Conservation (phyloP, 208 protist species). For the Leishmania mexicana region DNA sequence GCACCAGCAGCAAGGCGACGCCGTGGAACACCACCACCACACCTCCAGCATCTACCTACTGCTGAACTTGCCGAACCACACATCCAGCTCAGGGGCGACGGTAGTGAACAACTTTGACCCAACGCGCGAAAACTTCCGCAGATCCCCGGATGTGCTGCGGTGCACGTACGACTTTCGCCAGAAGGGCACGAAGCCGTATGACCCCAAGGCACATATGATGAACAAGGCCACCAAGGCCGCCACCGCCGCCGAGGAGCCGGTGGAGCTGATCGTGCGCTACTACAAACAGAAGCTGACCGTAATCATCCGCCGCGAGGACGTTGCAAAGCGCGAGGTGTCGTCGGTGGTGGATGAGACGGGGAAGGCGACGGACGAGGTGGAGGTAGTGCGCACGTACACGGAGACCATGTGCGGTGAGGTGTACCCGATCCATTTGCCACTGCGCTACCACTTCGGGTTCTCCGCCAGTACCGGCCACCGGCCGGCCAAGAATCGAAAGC, state of each 20-base stretch:
- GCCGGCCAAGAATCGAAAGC: conserved; percentile 24
- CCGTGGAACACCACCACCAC: conserved; percentile 47
- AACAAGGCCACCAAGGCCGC: conserved; percentile 28
- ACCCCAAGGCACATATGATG: conserved; percentile 20
- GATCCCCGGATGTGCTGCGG: conserved; percentile 43
- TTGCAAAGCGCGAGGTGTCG: conserved; percentile 26
- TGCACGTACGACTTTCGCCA: conserved; percentile 82
- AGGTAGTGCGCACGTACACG: conserved; percentile 55
- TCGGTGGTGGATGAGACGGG: conserved; percentile 13
- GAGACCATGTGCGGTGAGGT: conserved; percentile 82
- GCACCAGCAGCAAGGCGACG: conserved; percentile 32
- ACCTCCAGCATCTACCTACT: conserved; percentile 59
- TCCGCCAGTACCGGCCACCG: conserved; percentile 74
- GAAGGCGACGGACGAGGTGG: conserved; percentile 25
- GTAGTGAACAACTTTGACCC: conserved; percentile 74
- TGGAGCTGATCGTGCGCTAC: conserved; percentile 80
- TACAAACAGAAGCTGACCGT: conserved; percentile 69
- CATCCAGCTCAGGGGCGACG: conserved; percentile 19
- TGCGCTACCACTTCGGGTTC: conserved; percentile 76
- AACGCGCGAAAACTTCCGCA: conserved; percentile 44
- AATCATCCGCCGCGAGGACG: conserved; percentile 53
- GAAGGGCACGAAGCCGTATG: conserved; percentile 38
- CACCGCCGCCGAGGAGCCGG: conserved; percentile 59
- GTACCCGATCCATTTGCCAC: conserved; percentile 60
- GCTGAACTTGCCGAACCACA: conserved; percentile 69